Percentiles rank a stretch among this genome's conserved stretches.
Conservation (phyloP, 2,329 filamentous ascomycete species). For the Fusarium pseudonygamai region DNA sequence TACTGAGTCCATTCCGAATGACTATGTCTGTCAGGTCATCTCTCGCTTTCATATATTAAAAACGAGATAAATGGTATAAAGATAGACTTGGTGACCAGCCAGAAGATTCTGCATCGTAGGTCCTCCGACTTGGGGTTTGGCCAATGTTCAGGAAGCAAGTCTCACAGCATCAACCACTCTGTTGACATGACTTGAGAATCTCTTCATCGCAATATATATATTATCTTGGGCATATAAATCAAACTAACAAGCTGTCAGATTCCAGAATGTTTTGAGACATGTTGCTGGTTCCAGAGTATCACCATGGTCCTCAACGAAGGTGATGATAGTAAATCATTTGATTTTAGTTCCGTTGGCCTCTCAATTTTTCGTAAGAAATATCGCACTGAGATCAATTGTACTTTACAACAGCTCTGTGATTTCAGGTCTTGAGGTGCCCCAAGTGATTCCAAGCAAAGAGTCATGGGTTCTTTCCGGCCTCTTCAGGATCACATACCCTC, state of each 20-base stretch:
- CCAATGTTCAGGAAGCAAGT: neutral
- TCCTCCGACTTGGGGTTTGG: too few species aligned
- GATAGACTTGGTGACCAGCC: too few species aligned
- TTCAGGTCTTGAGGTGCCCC: neutral
- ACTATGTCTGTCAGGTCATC: neutral
- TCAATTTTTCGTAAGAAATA: accelerated
- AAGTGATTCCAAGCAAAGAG: neutral
- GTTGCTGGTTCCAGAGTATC: neutral
- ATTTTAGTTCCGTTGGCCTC: neutral
- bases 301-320: too few species aligned
- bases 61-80: neutral
- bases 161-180: neutral
- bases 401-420: accelerated
- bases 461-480: constrained; percentile 42
- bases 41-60: neutral
- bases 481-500: constrained; percentile 40
- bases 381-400: accelerated
- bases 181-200: too few species aligned
- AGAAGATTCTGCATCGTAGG: neutral
- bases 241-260: neutral
- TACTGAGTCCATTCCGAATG: constrained; percentile 63
- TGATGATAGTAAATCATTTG: neutral
- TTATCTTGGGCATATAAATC: accelerated
- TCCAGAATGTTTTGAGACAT: neutral
- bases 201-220: neutral